These are phyloP conservation scores for Petrea volubilis DNA, from an alignment of 257 asterid genomes.

Conservation along the genomic window DNA sequence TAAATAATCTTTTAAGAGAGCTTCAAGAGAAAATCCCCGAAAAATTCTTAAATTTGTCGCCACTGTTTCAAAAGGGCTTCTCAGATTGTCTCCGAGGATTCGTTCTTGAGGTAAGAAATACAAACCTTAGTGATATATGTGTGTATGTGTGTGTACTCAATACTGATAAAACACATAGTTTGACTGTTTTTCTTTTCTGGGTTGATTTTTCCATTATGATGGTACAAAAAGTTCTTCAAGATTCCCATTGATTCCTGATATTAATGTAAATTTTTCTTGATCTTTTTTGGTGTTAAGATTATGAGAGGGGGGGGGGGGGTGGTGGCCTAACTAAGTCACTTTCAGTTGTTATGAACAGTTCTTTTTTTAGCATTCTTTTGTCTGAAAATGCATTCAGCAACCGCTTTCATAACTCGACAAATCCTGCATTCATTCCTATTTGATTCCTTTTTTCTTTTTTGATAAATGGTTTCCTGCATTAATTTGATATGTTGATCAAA, in stretches of 20 bases:
- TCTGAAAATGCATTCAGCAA: constrained; percentile 44
- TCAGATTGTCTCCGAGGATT: neutral
- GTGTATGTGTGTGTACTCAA: neutral
- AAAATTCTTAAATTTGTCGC: neutral
- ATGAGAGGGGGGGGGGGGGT: neutral
- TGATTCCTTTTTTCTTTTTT: no score
- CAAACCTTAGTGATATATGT: neutral
- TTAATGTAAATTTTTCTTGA: neutral
- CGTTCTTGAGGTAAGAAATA: constrained; percentile 17
- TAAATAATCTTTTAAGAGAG: neutral
- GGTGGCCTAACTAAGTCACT: constrained; percentile 40
- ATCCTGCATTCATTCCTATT: constrained; percentile 29
- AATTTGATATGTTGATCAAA: neutral
- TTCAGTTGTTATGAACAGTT: constrained; percentile 34
- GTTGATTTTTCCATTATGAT: neutral
- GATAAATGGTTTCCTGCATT: no score
- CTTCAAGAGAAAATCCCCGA: neutral
- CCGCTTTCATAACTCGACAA: constrained; percentile 64
- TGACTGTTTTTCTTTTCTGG: no score
- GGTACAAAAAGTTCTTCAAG: neutral
- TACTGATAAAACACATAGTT: no score
- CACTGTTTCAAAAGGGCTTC: neutral
- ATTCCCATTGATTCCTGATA: no score
- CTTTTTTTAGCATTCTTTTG: constrained; percentile 28
- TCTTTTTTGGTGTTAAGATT: constrained; percentile 8